A percentile compares a stretch with the other conserved stretches of the same genome.
Conservation (phyloP, 192 early-diverging fungal species). For the Phycomyces nitens region DNA sequence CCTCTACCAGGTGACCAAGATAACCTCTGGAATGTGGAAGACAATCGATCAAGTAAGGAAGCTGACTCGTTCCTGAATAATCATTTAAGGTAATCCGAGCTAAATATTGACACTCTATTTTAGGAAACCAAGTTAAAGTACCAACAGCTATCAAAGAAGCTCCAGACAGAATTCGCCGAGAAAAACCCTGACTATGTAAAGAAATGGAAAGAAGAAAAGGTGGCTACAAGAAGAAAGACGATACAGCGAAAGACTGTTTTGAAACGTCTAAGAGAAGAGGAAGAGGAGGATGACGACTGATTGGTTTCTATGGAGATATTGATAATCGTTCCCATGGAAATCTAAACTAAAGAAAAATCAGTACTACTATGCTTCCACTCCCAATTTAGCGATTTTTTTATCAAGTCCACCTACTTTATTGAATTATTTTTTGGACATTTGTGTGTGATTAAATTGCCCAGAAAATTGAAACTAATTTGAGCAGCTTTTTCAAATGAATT, state of each 20-base stretch:
- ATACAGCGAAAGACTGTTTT: neutral
- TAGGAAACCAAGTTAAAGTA: neutral
- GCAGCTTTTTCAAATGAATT: no score
- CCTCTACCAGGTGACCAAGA: neutral
- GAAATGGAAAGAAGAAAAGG: neutral
- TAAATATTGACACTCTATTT: neutral
- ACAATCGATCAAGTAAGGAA: slow-evolving; percentile 1
- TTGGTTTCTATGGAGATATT: neutral
- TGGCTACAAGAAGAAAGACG: neutral
- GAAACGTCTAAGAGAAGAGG: neutral
- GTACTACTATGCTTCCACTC: no score
- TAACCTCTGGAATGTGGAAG: neutral
- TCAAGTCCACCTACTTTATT: no score
- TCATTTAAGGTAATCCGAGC: neutral
- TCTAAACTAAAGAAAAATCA: no score
- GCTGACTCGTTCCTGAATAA: neutral
- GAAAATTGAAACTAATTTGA: no score
- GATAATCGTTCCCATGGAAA: no score
- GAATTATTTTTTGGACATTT: no score
- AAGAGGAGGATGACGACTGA: neutral
- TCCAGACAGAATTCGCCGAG: neutral
- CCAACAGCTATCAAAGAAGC: neutral
- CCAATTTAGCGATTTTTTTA: no score
- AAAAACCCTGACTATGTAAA: neutral
- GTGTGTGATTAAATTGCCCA: no score